These are phyloP conservation scores for Apiospora malaysiana DNA, from an alignment of 2,329 filamentous ascomycete genomes.

Conservation along the genomic window DNA sequence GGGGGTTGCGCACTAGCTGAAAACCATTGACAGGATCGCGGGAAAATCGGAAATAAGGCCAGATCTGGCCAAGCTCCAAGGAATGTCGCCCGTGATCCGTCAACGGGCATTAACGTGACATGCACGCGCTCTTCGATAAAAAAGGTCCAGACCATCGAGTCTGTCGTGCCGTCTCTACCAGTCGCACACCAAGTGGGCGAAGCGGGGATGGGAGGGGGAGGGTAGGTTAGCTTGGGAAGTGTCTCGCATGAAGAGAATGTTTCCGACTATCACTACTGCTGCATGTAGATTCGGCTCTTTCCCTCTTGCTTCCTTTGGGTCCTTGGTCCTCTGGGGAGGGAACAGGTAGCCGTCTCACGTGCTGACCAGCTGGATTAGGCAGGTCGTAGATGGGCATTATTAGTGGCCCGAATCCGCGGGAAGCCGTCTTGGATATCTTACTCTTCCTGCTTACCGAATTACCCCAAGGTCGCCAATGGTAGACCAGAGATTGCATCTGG, in stretches of 20 bases:
- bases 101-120: constrained; percentile 8
- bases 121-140: neutral
- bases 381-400: neutral
- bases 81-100: neutral
- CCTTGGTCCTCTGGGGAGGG: neutral
- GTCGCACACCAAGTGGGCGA: neutral
- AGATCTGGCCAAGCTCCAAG: neutral
- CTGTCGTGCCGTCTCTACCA: neutral
- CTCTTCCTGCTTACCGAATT: neutral
- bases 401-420: constrained; percentile 13
- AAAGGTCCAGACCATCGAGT: neutral
- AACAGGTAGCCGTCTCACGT: neutral
- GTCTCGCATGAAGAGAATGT: neutral
- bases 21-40: constrained; percentile 1
- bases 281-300: neutral
- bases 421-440: neutral
- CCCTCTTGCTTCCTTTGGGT: no score
- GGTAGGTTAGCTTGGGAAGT: neutral
- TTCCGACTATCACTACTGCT: neutral
- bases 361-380: constrained; percentile 12
- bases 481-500: neutral
- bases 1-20: neutral
- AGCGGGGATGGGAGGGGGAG: neutral
- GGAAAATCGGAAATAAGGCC: constrained; percentile 5
- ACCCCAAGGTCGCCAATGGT: neutral